These are phyloP conservation scores for Penicillium canescens DNA, from an alignment of 495 filamentous ascomycete genomes.

Conservation along the genomic window DNA sequence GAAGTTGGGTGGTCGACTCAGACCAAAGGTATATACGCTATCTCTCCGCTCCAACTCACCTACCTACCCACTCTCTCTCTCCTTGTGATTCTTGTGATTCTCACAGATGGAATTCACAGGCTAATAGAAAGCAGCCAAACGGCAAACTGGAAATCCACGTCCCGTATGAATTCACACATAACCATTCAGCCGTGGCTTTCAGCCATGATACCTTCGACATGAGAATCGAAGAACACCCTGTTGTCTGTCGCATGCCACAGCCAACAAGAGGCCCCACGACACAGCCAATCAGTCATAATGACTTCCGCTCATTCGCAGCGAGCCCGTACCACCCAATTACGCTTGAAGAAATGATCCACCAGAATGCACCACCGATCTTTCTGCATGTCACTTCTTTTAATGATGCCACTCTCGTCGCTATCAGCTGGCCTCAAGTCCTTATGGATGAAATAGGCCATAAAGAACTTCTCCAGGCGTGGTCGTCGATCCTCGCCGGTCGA, in stretches of 20 bases:
- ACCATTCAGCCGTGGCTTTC: conserved; percentile 32
- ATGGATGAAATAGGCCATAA: conserved; percentile 45
- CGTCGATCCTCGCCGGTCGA: conserved; percentile 14
- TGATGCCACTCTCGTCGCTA: conserved; percentile 47
- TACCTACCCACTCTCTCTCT: too few species aligned
- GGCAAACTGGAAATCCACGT: conserved; percentile 40
- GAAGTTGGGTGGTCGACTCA: conserved; percentile 45
- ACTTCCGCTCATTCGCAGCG: not conserved
- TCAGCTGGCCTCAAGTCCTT: conserved; percentile 48
- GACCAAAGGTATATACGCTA: conserved; percentile 30
- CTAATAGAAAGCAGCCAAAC: conserved; percentile 21
- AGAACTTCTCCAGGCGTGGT: conserved; percentile 18
- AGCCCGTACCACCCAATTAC: conserved; percentile 10
- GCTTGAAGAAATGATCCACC: conserved; percentile 41
- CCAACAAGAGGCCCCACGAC: conserved; percentile 10
- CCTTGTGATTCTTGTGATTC: too few species aligned
- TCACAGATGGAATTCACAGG: not conserved
- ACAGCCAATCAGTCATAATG: conserved; percentile 3
- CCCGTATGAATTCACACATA: conserved; percentile 24
- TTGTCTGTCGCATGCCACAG: conserved; percentile 28
- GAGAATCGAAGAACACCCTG: conserved; percentile 30
- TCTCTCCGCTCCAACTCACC: too few species aligned
- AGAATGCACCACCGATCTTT: conserved; percentile 43
- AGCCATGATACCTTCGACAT: conserved; percentile 30
- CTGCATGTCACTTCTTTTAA: conserved; percentile 49